Conservation (phyloP, 1,284 basidiomycete genomes). For the Leucoagaricus sp. region DNA sequence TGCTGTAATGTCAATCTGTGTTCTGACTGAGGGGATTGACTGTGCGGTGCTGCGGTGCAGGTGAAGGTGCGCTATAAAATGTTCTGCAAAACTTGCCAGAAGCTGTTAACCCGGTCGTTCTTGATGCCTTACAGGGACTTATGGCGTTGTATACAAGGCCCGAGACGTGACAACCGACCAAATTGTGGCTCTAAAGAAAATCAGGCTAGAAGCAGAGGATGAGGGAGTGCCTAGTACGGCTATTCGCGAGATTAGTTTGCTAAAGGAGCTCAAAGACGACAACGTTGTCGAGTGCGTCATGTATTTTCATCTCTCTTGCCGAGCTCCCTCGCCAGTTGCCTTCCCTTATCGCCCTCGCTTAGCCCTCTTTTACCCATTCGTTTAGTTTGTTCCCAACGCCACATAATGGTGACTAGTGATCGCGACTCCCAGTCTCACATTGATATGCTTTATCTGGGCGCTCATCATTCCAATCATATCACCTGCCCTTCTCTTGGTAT, state of each 20-base stretch:
- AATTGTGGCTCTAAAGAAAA: constrained; percentile 96
- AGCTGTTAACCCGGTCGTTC: neutral
- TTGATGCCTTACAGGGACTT: constrained; percentile 73
- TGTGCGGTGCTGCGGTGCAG: constrained; percentile 33
- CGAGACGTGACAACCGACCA: constrained; percentile 73
- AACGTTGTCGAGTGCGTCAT: constrained; percentile 84
- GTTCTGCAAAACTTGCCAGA: neutral
- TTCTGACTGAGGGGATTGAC: constrained; percentile 10
- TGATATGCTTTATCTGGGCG: constrained; percentile 14
- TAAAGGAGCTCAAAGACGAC: constrained; percentile 96
- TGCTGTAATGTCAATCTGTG: constrained; percentile 9
- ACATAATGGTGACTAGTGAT: neutral
- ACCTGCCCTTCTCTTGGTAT: constrained; percentile 1
- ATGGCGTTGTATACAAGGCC: constrained; percentile 97
- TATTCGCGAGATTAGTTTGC: constrained; percentile 94
- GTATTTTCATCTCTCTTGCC: constrained; percentile 6
- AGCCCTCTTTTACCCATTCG: constrained; percentile 11
- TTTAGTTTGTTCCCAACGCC: neutral
- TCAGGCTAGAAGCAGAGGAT: constrained; percentile 96
- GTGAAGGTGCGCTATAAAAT: constrained; percentile 47
- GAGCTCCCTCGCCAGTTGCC: neutral
- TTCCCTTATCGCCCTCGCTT: neutral
- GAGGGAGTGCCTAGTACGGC: constrained; percentile 98
- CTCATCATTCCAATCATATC: constrained; percentile 14
- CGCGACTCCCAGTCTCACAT: constrained; percentile 2